A percentile compares a stretch with the other conserved stretches of the same genome.
phyloP scores from a whole-genome alignment of 371 early-diverging fungal species.

The Gilbertella persicaria region DNA sequence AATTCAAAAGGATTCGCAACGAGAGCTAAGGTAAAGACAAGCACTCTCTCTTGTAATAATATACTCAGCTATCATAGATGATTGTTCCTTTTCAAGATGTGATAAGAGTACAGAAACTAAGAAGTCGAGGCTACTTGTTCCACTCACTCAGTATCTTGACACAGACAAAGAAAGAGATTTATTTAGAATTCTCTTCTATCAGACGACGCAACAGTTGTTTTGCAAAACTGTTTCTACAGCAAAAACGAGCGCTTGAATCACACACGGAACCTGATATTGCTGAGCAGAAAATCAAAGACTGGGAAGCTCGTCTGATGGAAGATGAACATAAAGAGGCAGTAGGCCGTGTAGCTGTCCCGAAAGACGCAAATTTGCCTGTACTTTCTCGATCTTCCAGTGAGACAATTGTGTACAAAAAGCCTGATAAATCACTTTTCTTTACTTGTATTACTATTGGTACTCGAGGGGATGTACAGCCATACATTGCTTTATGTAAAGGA shows the following conservation, averaged over 20 bases:
- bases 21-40: conserved; percentile 60
- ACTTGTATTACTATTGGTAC: conserved; percentile 86
- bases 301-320: conserved; percentile 36
- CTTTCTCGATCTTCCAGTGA: conserved; percentile 22
- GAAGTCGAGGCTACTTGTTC: conserved; percentile 40
- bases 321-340: conserved; percentile 18
- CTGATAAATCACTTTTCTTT: conserved; percentile 63
- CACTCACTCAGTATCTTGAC: conserved; percentile 20
- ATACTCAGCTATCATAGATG: no score
- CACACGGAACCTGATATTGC: conserved; percentile 13
- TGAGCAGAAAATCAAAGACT: conserved; percentile 29
- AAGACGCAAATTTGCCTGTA: conserved; percentile 20
- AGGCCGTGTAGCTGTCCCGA: conserved; percentile 5
- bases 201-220: conserved; percentile 47
- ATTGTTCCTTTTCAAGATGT: conserved; percentile 50
- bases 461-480: conserved; percentile 87
- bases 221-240: conserved; percentile 38
- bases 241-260: conserved; percentile 21
- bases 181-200: conserved; percentile 45
- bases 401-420: conserved; percentile 22
- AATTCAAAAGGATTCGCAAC: conserved; percentile 65
- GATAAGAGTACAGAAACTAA: conserved; percentile 40
- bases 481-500: conserved; percentile 79
- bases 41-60: no score
- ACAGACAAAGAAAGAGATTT: conserved; percentile 34